Evolutionary conservation across 805 yeast genomes (phyloP), one percentile per base, ranked within the genome.

Genomic region (Starmerella khaoyaiensis): DNA sequence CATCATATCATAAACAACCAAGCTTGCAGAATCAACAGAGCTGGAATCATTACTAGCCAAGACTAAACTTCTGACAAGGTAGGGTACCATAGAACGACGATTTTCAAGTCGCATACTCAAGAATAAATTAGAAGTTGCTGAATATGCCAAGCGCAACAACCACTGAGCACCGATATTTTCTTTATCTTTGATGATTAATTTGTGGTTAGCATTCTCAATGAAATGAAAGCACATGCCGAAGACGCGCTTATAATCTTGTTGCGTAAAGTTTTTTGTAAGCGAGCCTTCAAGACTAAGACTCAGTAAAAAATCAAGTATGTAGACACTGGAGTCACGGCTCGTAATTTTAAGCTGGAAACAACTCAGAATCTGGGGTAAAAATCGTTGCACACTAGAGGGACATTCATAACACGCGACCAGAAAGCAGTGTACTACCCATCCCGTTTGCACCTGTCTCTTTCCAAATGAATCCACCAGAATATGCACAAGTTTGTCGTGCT

Each of bases 181-280:
- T 17, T 35, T 35, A 12, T 26, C 14, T 5, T 42, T 41, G 12
- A 40, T 31, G 21, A 26, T 35, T 18, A 51, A 37, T 21, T 25
- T 45, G 47, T 79, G 84, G 35, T 68, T 64, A 2, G 82, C 72
- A 51, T 74, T 76, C 51, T 79, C 81, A 37, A 82, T 77, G 48
- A 75, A 77, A 48, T 76, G 76, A 61, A 83, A 79, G 1, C 84
- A 77, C 53, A 83, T 79, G 2, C 80, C 94, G 61, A 83, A 80
- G 2, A 82, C 81, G 32, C 84, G 64, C 49, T 75, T 77, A 54
- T 68, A 78, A 48, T 83, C 94, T 34, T 79, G 90, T 15, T 68
- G 65, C 3, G 80, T 78, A 52, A 82, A 77, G 49, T 76, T 76
- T 1, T 81, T 67, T 1, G 80, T 74, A 40, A 82, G 57, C 2